phyloP scores from a whole-genome alignment of 73 alveolate genomes.

The Tetrahymena malaccensis region DNA sequence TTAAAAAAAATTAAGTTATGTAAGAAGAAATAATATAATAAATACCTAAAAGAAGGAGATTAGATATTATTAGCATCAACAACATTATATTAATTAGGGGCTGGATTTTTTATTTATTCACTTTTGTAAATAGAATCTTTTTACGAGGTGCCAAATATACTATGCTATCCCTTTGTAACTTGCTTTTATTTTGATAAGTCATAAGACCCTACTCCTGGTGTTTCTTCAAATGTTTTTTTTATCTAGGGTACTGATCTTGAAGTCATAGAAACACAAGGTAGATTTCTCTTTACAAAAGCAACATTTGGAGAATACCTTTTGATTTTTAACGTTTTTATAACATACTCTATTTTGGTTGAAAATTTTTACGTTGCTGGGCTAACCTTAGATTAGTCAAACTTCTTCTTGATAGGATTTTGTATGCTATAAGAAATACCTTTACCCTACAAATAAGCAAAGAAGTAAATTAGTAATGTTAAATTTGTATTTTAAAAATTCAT shows the following conservation, averaged over 20 bases:
- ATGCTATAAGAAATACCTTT: not conserved
- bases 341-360: too few species aligned
- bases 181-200: not conserved
- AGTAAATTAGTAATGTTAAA: too few species aligned
- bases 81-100: not conserved
- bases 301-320: not conserved
- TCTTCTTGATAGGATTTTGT: not conserved
- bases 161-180: not conserved
- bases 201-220: not conserved
- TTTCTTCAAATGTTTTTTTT: not conserved
- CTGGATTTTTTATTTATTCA: not conserved
- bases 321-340: not conserved
- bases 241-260: not conserved
- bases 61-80: not conserved
- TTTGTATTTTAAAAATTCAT: not conserved
- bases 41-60: not conserved
- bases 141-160: not conserved
- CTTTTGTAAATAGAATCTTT: not conserved
- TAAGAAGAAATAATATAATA: not conserved
- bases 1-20: too few species aligned
- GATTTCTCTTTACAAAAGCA: not conserved
- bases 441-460: not conserved
- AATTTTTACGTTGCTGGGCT: not conserved
- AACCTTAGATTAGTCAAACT: not conserved
- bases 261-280: not conserved